Conservation (phyloP, 2,329 filamentous ascomycete species). For the Eurotiales sp. region DNA sequence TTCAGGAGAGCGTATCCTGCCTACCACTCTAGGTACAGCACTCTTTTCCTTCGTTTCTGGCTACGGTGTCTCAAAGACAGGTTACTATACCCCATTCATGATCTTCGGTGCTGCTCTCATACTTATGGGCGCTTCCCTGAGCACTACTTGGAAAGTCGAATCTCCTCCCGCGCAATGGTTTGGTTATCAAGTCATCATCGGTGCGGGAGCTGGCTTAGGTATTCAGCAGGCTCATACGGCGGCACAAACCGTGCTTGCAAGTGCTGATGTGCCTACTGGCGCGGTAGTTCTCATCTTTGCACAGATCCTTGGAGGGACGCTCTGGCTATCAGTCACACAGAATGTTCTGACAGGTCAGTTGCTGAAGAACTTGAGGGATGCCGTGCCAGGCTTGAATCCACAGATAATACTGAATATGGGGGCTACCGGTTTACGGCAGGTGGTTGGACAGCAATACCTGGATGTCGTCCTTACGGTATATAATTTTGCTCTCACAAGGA, state of each 20-base stretch:
- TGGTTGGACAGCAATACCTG: background rate
- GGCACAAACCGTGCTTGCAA: slow-evolving; percentile 28
- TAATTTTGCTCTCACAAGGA: background rate
- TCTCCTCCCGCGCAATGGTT: slow-evolving; percentile 33
- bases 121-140: slow-evolving; percentile 30
- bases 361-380: slow-evolving; percentile 22
- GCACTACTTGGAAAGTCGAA: slow-evolving; percentile 30
- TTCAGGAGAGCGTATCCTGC: slow-evolving; percentile 35
- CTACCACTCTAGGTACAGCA: slow-evolving; percentile 16
- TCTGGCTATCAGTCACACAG: slow-evolving; percentile 36
- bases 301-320: slow-evolving; percentile 33
- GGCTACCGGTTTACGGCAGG: slow-evolving; percentile 25
- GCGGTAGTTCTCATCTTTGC: slow-evolving; percentile 33
- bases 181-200: slow-evolving; percentile 35
- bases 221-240: slow-evolving; percentile 33
- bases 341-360: slow-evolving; percentile 30
- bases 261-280: slow-evolving; percentile 30
- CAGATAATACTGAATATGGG: slow-evolving; percentile 28
- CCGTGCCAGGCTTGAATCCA: slow-evolving; percentile 26
- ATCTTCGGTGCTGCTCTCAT: slow-evolving; percentile 28
- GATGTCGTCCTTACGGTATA: background rate
- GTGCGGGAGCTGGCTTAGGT: slow-evolving; percentile 32
- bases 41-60: slow-evolving; percentile 16
- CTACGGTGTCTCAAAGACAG: slow-evolving; percentile 25
- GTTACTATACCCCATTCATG: slow-evolving; percentile 40